These are phyloP conservation scores for Xylaria telfairii DNA, from an alignment of 495 filamentous ascomycete genomes.

Conservation along the genomic window DNA sequence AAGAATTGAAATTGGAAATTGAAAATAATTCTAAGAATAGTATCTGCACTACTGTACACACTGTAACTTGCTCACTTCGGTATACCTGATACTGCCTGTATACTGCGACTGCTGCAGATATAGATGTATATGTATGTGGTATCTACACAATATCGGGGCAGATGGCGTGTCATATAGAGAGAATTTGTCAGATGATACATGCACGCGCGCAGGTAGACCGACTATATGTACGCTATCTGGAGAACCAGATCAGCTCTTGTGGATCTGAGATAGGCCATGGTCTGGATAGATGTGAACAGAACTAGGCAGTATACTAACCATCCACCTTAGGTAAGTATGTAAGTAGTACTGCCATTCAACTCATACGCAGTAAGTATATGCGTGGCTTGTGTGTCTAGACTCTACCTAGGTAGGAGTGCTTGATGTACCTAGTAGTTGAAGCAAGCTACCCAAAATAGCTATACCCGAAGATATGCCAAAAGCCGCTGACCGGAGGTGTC, in stretches of 20 bases:
- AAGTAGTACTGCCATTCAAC: too few relatives aligned
- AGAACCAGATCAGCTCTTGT: background rate
- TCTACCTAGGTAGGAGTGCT: too few relatives aligned
- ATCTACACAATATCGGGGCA: background rate
- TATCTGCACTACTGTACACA: background rate
- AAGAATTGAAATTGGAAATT: background rate
- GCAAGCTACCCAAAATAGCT: too few relatives aligned
- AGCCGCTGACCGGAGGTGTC: background rate
- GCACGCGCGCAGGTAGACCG: background rate
- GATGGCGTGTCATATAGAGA: background rate
- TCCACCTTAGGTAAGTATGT: too few relatives aligned
- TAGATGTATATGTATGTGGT: too few relatives aligned
- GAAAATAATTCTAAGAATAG: background rate
- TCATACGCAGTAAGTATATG: too few relatives aligned
- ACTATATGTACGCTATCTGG: background rate
- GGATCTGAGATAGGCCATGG: background rate
- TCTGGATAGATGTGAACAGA: background rate
- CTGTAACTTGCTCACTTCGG: too few relatives aligned
- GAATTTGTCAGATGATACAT: constrained; percentile 8
- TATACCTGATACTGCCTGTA: background rate
- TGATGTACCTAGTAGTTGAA: too few relatives aligned
- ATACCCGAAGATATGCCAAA: background rate
- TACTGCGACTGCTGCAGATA: background rate
- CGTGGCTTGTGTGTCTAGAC: too few relatives aligned
- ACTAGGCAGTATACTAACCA: too few relatives aligned